Percentiles rank a stretch among this genome's conserved stretches.
These are phyloP conservation scores for Xylariaceae sp. DNA, from an alignment of 2,329 filamentous ascomycete genomes.

Conservation along the genomic window DNA sequence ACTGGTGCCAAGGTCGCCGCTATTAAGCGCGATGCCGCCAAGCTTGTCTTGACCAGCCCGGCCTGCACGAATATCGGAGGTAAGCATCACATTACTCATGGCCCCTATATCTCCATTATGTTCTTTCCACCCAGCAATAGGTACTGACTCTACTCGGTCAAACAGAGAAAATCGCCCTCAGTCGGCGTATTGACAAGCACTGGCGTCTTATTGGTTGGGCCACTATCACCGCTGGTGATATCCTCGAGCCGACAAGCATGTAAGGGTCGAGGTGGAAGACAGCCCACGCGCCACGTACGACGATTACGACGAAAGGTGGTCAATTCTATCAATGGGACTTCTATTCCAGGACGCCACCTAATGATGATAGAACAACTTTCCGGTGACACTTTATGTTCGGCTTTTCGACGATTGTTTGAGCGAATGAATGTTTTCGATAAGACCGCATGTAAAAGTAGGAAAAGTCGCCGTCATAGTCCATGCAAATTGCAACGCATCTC, in stretches of 20 bases:
- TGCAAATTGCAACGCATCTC: neutral
- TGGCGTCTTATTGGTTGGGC: slow-evolving; percentile 33
- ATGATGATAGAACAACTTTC: neutral
- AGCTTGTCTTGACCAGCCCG: slow-evolving; percentile 85
- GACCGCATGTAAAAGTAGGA: neutral
- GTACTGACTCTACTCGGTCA: slow-evolving; percentile 5
- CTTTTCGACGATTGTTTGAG: neutral
- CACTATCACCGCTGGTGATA: slow-evolving; percentile 37
- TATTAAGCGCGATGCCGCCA: slow-evolving; percentile 96
- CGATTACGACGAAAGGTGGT: neutral
- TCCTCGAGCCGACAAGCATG: slow-evolving; percentile 18
- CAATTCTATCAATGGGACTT: neutral
- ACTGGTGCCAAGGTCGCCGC: slow-evolving; percentile 96
- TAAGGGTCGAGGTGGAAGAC: slow-evolving; percentile 5
- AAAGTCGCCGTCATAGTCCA: neutral
- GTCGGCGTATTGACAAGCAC: slow-evolving; percentile 81
- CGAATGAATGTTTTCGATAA: neutral
- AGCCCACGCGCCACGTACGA: slow-evolving; percentile 1
- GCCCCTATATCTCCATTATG: neutral
- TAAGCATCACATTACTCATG: neutral
- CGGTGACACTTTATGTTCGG: neutral
- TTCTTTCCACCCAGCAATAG: neutral
- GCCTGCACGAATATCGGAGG: slow-evolving; percentile 89
- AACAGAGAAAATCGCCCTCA: slow-evolving; percentile 88
- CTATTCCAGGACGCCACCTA: neutral